A percentile compares a stretch with the other conserved stretches of the same genome.
phyloP scores from a whole-genome alignment of 345 rosid species.

The Mangifera indica region DNA sequence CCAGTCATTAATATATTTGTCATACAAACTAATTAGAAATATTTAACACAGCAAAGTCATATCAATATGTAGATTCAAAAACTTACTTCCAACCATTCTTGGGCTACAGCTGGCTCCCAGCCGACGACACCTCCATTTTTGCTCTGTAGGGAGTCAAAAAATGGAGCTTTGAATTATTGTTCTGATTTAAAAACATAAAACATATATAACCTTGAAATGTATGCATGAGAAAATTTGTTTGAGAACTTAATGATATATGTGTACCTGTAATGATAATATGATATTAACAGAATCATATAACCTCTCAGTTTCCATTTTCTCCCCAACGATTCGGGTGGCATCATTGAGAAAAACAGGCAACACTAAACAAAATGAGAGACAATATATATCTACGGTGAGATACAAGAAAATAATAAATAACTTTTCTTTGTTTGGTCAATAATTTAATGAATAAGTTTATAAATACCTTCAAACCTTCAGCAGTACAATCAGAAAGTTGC shows the following conservation, averaged over 20 bases:
- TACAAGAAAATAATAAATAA: background rate
- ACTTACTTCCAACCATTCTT: slow-evolving; percentile 49
- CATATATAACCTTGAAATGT: background rate
- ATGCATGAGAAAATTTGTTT: background rate
- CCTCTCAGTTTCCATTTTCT: slow-evolving; percentile 38
- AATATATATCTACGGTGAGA: background rate
- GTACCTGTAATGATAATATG: slow-evolving; percentile 51
- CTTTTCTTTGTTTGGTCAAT: too few relatives aligned
- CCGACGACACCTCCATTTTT: slow-evolving; percentile 54
- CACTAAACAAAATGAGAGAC: slow-evolving; percentile 28
- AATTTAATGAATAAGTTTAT: too few relatives aligned
- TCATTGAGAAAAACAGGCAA: slow-evolving; percentile 41
- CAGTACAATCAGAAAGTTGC: slow-evolving; percentile 54
- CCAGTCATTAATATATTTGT: background rate
- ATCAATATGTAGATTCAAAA: background rate
- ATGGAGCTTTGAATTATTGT: background rate
- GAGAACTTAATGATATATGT: background rate
- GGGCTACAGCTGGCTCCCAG: slow-evolving; percentile 60
- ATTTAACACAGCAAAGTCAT: too few relatives aligned
- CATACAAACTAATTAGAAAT: background rate
- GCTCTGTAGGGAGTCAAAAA: slow-evolving; percentile 32
- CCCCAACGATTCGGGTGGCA: slow-evolving; percentile 57
- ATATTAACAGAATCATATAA: slow-evolving; percentile 53
- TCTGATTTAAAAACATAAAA: background rate
- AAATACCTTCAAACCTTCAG: slow-evolving; percentile 41